Evolutionary conservation across 352 stramenopile genomes (phyloP), one percentile per base, ranked within the genome.

Genomic region (Globisporangium irregulare): DNA sequence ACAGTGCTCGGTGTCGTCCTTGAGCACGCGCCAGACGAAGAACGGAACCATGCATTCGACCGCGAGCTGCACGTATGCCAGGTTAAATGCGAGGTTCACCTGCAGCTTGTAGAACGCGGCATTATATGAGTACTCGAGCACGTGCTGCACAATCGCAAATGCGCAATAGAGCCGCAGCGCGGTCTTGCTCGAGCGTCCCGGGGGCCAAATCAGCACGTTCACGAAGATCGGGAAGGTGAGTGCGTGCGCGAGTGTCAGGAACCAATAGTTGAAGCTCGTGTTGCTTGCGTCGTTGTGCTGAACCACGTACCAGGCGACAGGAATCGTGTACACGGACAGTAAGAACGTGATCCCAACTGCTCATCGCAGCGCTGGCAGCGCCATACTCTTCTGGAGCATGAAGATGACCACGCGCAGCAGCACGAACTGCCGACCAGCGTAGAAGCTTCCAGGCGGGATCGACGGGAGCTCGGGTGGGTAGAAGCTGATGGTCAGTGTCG

Each of bases 21-120:
- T 74, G 12, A 85, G 73, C 55, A 85, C 72, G 22, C 57, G 77
- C 84, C 73, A 92, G 32, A 82, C 81, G 14, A 85, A 72, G 20
- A 73, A 24, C 0, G 78, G 77, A 2, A 56, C 69, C 75, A n/a
- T 54, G 20, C 75, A 89, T 6, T 20, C 62, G 10, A 69, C 0
- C 1, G 71, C 57, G 0, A 81, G 46, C 46, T 54, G 46, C 46
- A 22, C 24, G 46, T 54, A 54, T 4, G 46, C 46, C 46, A 54
- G 20, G 18, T 54, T 54, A 20, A 54, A 54, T 4, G 46, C 46
- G 18, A 54, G 20, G 18, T 54, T 6, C 32, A 36, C 32, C 32
- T 62, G 48, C 69, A 56, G 77, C 24, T 36, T 36, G 32, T 36
- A 36, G 32, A 36, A 36, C 32, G 32, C 32, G 32, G 32, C 32